Percentiles rank a stretch among this genome's conserved stretches.
These are phyloP conservation scores for Amanita brunnescens DNA, from an alignment of 768 basidiomycete genomes.

Conservation along the genomic window DNA sequence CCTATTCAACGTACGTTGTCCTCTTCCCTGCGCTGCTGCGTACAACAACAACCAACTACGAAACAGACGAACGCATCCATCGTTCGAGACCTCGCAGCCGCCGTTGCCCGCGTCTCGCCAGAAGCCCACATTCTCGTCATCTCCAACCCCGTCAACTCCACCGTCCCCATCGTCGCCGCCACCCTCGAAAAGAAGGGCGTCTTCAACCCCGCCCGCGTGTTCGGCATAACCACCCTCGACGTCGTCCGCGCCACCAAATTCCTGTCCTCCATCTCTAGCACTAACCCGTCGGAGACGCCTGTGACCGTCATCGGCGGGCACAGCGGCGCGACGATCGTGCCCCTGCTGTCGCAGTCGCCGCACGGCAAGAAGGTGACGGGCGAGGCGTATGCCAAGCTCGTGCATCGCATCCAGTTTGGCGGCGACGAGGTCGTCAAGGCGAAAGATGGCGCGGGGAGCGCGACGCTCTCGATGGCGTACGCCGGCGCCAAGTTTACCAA, in stretches of 20 bases:
- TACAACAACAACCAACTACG: not conserved
- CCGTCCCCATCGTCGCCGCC: slow-evolving; percentile 93
- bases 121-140: slow-evolving; percentile 94
- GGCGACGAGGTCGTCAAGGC: slow-evolving; percentile 99
- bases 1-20: slow-evolving; percentile 78
- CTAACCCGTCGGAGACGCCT: slow-evolving; percentile 54
- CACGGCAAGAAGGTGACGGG: slow-evolving; percentile 67
- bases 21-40: not conserved
- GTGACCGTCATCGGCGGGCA: slow-evolving; percentile 94
- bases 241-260: slow-evolving; percentile 95
- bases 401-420: slow-evolving; percentile 93
- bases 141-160: slow-evolving; percentile 98
- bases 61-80: slow-evolving; percentile 92
- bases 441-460: slow-evolving; percentile 91
- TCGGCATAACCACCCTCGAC: slow-evolving; percentile 97
- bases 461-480: slow-evolving; percentile 92
- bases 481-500: slow-evolving; percentile 89
- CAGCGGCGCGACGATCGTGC: slow-evolving; percentile 95
- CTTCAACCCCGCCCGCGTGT: slow-evolving; percentile 82
- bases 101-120: slow-evolving; percentile 79
- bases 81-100: slow-evolving; percentile 89
- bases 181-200: slow-evolving; percentile 88
- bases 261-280: slow-evolving; percentile 60
- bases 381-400: slow-evolving; percentile 67
- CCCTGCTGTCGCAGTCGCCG: slow-evolving; percentile 78